Evolutionary conservation across 352 stramenopile genomes (phyloP).

Genomic region (Pythium oligandrum): DNA sequence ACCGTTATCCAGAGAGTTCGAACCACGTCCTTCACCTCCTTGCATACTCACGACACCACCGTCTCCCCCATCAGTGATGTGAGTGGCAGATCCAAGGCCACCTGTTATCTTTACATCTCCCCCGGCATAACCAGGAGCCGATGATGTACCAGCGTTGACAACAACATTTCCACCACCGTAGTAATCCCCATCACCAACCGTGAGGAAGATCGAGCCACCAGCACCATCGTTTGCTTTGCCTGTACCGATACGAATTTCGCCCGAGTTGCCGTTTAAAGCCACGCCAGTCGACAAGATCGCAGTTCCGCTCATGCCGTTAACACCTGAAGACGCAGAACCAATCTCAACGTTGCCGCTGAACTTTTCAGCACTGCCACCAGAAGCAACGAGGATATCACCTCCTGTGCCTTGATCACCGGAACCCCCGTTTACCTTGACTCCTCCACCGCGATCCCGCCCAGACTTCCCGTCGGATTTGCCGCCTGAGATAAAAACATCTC

Average conservation of each 20-base stretch:
- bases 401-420: conserved; percentile 44
- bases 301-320: conserved; percentile 49
- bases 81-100: conserved; percentile 57
- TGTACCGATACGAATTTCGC: conserved; percentile 31
- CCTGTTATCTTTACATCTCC: conserved; percentile 43
- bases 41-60: conserved; percentile 79
- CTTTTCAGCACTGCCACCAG: conserved; percentile 42
- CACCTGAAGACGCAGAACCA: conserved; percentile 38
- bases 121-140: conserved; percentile 40
- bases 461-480: conserved; percentile 51
- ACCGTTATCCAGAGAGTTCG: conserved; percentile 85
- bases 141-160: conserved; percentile 58
- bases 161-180: conserved; percentile 54
- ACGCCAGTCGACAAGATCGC: conserved; percentile 32
- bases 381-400: conserved; percentile 37
- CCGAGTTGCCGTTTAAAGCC: conserved; percentile 25
- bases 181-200: conserved; percentile 48
- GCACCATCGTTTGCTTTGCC: conserved; percentile 49
- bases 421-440: conserved; percentile 43
- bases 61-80: conserved; percentile 88
- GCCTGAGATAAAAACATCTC: conserved; percentile 37
- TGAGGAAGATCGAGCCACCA: conserved; percentile 55
- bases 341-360: conserved; percentile 52
- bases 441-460: conserved; percentile 47
- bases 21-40: conserved; percentile 86